Evolutionary conservation across 305 asterid genomes (phyloP).

Genomic region (Solanum chacoense): DNA sequence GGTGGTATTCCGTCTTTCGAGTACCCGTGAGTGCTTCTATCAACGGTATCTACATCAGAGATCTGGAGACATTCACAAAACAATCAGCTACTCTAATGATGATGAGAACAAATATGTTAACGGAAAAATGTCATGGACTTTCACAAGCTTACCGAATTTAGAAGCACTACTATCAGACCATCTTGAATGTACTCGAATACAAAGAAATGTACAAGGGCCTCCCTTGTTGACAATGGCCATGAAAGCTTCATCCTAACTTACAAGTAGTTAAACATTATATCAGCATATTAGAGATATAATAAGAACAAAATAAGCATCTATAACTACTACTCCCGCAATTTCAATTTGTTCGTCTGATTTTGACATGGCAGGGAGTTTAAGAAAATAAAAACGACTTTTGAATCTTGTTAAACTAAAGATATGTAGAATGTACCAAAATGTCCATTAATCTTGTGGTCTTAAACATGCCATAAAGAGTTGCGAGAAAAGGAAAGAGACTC

Average conservation of each 20-base stretch:
- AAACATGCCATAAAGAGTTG: not conserved
- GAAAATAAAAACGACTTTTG: not conserved
- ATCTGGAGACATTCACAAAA: constrained; percentile 34
- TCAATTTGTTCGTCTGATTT: not conserved
- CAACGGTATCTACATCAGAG: constrained; percentile 50
- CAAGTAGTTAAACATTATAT: constrained; percentile 22
- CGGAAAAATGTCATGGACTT: not conserved
- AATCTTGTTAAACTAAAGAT: not conserved
- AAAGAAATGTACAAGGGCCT: constrained; percentile 58
- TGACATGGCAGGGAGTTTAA: not conserved
- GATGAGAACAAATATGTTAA: not conserved
- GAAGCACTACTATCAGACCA: constrained; percentile 63
- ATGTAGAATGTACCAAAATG: not conserved
- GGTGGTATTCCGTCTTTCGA: constrained; percentile 57
- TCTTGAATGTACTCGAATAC: constrained; percentile 66
- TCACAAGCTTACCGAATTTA: constrained; percentile 56
- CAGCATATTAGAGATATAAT: constrained; percentile 19
- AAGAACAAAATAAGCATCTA: not conserved
- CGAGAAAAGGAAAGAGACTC: not conserved
- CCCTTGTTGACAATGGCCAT: constrained; percentile 91
- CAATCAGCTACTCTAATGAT: not conserved
- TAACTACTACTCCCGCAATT: not conserved
- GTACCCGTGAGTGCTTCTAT: constrained; percentile 61
- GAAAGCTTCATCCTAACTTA: constrained; percentile 94
- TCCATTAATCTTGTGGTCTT: not conserved